Percentiles rank a stretch among this genome's conserved stretches.
Conservation (phyloP, 169 alveolate species). For the Cryptosporidium viatorum region DNA sequence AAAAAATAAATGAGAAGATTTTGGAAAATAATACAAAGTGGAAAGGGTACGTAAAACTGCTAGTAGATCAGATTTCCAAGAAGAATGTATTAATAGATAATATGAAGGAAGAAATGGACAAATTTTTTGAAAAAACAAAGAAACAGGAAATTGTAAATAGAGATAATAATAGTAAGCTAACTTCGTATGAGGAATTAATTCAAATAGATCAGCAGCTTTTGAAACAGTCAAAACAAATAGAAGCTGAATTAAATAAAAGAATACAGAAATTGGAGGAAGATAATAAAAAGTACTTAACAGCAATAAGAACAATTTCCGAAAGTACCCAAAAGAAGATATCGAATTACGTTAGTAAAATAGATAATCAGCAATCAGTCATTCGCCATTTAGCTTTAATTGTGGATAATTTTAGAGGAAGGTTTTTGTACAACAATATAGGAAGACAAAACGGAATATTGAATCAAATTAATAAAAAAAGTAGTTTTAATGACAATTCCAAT, state of each 20-base stretch:
- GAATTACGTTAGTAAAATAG: slow-evolving; percentile 8
- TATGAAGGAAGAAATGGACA: slow-evolving; percentile 43
- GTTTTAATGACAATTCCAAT: background rate
- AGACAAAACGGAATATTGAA: slow-evolving; percentile 39
- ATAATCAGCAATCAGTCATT: background rate
- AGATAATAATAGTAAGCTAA: slow-evolving; percentile 29
- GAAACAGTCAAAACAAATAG: slow-evolving; percentile 44
- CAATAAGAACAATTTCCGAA: slow-evolving; percentile 16
- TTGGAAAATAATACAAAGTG: slow-evolving; percentile 20
- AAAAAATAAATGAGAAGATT: background rate
- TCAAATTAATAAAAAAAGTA: slow-evolving; percentile 17
- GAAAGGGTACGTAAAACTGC: slow-evolving; percentile 35
- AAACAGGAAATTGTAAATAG: slow-evolving; percentile 39
- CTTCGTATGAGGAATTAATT: slow-evolving; percentile 54
- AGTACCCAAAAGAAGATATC: background rate
- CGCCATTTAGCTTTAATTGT: slow-evolving; percentile 24
- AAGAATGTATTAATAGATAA: slow-evolving; percentile 18
- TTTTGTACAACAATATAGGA: slow-evolving; percentile 53
- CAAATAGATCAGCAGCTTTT: slow-evolving; percentile 60
- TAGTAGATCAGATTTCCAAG: slow-evolving; percentile 22
- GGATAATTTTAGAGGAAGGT: slow-evolving; percentile 49
- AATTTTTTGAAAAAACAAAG: slow-evolving; percentile 24
- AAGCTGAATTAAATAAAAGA: slow-evolving; percentile 19
- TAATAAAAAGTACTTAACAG: slow-evolving; percentile 11
- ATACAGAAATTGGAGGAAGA: slow-evolving; percentile 20